Conservation (phyloP, 106 monocot species). For the Acorus calamus region DNA sequence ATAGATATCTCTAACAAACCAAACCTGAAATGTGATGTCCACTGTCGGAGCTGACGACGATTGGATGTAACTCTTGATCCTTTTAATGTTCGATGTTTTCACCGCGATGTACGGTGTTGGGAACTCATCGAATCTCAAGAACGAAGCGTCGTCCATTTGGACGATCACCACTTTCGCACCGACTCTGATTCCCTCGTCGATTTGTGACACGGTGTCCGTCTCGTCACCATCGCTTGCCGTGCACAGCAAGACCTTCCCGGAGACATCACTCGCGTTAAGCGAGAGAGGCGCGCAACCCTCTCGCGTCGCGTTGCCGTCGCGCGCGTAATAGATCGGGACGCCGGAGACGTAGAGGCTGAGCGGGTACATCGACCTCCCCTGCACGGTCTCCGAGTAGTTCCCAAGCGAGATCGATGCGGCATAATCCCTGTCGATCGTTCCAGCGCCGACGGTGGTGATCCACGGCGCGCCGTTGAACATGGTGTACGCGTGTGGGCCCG, state of each 20-base stretch:
- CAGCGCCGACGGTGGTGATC: no score
- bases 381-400: not conserved
- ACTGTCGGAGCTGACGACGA: not conserved
- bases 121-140: not conserved
- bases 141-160: not conserved
- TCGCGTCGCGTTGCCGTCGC: slow-evolving; percentile 5
- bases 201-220: not conserved
- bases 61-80: slow-evolving; percentile 11
- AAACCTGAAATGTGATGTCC: slow-evolving; percentile 6
- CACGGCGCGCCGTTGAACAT: no score
- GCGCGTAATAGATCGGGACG: slow-evolving; percentile 5
- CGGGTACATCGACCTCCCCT: slow-evolving; percentile 15
- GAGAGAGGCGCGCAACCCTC: slow-evolving; percentile 5
- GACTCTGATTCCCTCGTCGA: not conserved
- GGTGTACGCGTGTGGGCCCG: no score
- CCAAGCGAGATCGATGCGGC: slow-evolving; percentile 21
- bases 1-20: no score
- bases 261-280: slow-evolving; percentile 9
- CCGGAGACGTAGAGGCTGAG: slow-evolving; percentile 4
- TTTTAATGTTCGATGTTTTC: not conserved
- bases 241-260: slow-evolving; percentile 29
- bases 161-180: slow-evolving; percentile 17
- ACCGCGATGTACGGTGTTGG: slow-evolving; percentile 11
- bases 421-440: not conserved
- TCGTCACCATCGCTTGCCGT: not conserved